These are phyloP conservation scores for Pelargonium myrrhifolium DNA, from an alignment of 441 rosid species.

Conservation along the genomic window DNA sequence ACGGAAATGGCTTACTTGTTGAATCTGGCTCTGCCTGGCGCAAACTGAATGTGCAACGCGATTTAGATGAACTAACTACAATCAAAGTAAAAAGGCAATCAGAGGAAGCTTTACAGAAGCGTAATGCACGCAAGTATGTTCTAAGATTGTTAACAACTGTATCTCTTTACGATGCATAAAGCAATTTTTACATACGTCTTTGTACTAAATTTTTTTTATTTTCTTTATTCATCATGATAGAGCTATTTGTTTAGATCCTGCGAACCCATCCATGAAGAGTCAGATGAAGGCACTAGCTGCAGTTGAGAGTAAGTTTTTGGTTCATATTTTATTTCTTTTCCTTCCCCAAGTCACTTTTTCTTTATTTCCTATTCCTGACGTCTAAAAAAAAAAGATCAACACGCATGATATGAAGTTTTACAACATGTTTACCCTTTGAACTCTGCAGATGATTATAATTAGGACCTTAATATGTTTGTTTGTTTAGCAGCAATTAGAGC, in stretches of 20 bases:
- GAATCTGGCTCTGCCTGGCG: constrained; percentile 98
- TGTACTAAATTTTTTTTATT: no score
- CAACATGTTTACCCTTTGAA: background rate
- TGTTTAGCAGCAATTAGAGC: background rate
- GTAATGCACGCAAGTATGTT: constrained; percentile 76
- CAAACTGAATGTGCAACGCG: constrained; percentile 80
- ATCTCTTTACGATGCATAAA: background rate
- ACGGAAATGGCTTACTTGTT: constrained; percentile 76
- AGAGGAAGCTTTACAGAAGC: constrained; percentile 90
- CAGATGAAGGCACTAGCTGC: constrained; percentile 67
- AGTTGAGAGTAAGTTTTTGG: constrained; percentile 63
- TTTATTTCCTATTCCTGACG: background rate
- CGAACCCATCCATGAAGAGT: constrained; percentile 64
- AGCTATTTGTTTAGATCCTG: constrained; percentile 86
- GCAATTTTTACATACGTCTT: no score
- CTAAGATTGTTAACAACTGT: constrained; percentile 12
- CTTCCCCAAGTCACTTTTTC: constrained; percentile 1
- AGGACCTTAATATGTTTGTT: background rate
- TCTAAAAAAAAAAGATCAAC: background rate
- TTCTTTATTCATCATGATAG: constrained; percentile 41
- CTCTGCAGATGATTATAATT: no score
- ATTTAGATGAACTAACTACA: constrained; percentile 82
- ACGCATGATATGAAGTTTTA: background rate
- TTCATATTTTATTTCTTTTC: constrained; percentile 8
- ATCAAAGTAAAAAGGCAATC: constrained; percentile 93